Base-by-base conservation (phyloP, 2,329 filamentous ascomycete species). In the Alternaria triticimaculans region DNA sequence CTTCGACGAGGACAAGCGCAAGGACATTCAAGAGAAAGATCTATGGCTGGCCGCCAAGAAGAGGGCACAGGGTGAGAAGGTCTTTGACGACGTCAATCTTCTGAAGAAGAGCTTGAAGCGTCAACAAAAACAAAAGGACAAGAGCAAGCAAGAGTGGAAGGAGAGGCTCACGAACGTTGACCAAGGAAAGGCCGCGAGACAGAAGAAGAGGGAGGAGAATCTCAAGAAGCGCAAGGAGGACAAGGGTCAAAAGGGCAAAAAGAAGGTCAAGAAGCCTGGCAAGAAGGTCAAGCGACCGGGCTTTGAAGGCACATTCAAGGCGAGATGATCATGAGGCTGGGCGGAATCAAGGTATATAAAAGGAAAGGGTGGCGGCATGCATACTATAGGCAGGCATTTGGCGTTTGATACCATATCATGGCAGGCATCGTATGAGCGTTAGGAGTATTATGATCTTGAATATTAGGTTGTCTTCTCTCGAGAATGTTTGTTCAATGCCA, bases 61-160 rank as follows among this genome's bases (percentile, higher is more conserved):
- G 81, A 89, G 92, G 23, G 93, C 91, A 2, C 92, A 97, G 78
- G 96, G 96, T 53, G 94, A 97, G 76, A 92, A 93, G 77, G 90
- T 97, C 33, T 89, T 89, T 64, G 94, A 98, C 76, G 93, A 97
- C 78, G 93, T 93, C 67, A 89, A 87, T 49, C 82, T 97, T 60
- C 86, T 82, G 26, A 97, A 97, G 86, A 97, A 97, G 85, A 92
- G 94, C 0, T 85, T 98, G 70, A 97, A 97, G 87, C 90, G 95
- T 70, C 96, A 97, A 84, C 93, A 97, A 75, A 89, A 90, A 70
- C 84, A 87, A 56, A 98, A 97, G 88, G 91, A 90, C 82, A 97
- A 96, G 88, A 96, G 92, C 77, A 93, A 93, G 79, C 90, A 91
- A 77, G 93, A 96, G 76, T 98, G 96, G 84, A 81, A 82, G 58